These are phyloP conservation scores for Ploettnerulaceae sp. DNA, from an alignment of 2,329 filamentous ascomycete genomes.

Conservation along the genomic window DNA sequence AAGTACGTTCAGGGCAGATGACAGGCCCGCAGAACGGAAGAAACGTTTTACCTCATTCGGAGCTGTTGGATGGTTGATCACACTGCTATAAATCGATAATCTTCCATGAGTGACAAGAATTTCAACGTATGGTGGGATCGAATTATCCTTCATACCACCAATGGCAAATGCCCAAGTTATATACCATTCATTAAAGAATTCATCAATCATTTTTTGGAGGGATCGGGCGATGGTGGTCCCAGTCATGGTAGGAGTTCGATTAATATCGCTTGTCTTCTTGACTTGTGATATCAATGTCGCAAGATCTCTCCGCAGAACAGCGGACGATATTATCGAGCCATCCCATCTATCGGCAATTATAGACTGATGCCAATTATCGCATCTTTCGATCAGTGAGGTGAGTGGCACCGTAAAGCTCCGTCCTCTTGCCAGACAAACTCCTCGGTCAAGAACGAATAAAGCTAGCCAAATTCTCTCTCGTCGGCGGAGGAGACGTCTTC, in stretches of 20 bases:
- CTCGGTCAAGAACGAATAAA: slow-evolving; percentile 67
- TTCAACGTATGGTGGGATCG: slow-evolving; percentile 67
- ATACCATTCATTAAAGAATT: slow-evolving; percentile 62
- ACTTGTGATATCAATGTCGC: slow-evolving; percentile 55
- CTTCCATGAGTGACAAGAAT: slow-evolving; percentile 69
- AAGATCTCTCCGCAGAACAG: slow-evolving; percentile 62
- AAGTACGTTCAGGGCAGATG: slow-evolving; percentile 69
- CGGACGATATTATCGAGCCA: slow-evolving; percentile 66
- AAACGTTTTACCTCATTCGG: slow-evolving; percentile 66
- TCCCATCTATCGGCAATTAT: slow-evolving; percentile 61
- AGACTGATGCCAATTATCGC: slow-evolving; percentile 64
- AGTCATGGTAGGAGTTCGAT: slow-evolving; percentile 43
- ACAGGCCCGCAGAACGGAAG: slow-evolving; percentile 66
- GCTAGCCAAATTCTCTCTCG: slow-evolving; percentile 68
- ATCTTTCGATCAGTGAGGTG: slow-evolving; percentile 60
- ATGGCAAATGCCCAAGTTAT: slow-evolving; percentile 57
- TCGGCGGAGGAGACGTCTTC: slow-evolving; percentile 55
- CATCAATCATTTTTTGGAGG: slow-evolving; percentile 57
- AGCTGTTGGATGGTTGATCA: slow-evolving; percentile 70
- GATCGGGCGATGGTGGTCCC: slow-evolving; percentile 51
- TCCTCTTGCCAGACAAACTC: slow-evolving; percentile 66
- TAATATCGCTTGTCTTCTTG: slow-evolving; percentile 54
- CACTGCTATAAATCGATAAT: slow-evolving; percentile 68
- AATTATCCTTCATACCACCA: slow-evolving; percentile 47
- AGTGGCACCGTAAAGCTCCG: slow-evolving; percentile 64